Conservation (phyloP, 2,329 filamentous ascomycete genomes). For the Fusarium foetens region DNA sequence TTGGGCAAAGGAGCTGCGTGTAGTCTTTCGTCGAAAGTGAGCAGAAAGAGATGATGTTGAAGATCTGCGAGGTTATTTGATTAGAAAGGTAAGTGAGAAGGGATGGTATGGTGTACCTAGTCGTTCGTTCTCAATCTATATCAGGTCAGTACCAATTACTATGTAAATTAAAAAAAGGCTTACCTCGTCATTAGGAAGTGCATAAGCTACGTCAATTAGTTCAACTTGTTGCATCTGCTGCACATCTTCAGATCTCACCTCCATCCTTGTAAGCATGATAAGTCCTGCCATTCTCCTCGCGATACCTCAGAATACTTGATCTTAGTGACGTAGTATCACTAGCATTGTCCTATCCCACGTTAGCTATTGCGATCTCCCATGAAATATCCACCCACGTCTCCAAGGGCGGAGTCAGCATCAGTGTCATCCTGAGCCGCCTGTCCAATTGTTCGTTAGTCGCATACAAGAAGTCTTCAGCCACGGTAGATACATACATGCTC, state of each 20-base stretch:
- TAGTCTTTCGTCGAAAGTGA: constrained; percentile 18
- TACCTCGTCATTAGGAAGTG: constrained; percentile 29
- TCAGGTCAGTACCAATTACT: neutral
- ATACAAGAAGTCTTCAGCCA: too few relatives aligned
- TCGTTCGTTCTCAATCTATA: constrained; percentile 20
- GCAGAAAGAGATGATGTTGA: constrained; percentile 22
- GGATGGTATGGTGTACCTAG: neutral
- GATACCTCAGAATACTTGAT: neutral
- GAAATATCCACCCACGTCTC: neutral
- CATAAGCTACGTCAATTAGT: constrained; percentile 7
- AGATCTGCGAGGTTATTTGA: neutral
- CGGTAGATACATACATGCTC: neutral
- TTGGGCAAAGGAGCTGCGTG: constrained; percentile 1
- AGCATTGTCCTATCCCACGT: neutral
- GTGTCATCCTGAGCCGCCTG: neutral
- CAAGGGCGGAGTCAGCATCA: neutral
- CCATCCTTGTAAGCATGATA: constrained; percentile 14
- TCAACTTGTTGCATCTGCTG: rapidly evolving
- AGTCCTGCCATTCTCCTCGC: constrained; percentile 1
- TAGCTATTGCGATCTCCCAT: rapidly evolving
- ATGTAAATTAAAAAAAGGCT: rapidly evolving
- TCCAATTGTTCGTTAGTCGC: too few relatives aligned
- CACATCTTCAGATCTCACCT: neutral
- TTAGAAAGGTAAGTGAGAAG: neutral
- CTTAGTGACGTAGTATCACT: neutral